These are phyloP conservation scores for Trifolium pratense DNA, from an alignment of 306 rosid genomes.

Conservation along the genomic window DNA sequence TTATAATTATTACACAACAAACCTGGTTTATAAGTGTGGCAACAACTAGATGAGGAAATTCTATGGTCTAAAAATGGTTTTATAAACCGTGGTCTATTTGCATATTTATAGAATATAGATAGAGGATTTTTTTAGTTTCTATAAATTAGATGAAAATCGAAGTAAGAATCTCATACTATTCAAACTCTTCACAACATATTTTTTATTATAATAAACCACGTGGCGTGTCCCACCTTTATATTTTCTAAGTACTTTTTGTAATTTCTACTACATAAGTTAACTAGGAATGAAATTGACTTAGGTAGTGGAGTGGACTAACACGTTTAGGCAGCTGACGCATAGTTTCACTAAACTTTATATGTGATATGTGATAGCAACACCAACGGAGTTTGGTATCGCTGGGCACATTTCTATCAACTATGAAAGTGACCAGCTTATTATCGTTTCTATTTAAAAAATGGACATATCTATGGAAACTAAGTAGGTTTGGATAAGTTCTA, in stretches of 20 bases:
- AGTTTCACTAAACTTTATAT: slow-evolving; percentile 13
- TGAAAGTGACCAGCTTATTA: slow-evolving; percentile 34
- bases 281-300: background rate
- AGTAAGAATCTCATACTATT: too few relatives aligned
- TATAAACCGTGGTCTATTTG: too few relatives aligned
- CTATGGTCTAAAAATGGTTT: too few relatives aligned
- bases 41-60: too few relatives aligned
- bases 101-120: too few relatives aligned
- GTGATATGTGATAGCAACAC: slow-evolving; percentile 35
- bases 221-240: too few relatives aligned
- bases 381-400: slow-evolving; percentile 31
- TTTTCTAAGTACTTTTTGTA: background rate
- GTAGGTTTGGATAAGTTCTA: slow-evolving; percentile 20
- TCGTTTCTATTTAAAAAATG: slow-evolving; percentile 11
- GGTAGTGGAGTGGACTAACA: slow-evolving; percentile 33
- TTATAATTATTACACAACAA: too few relatives aligned
- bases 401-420: slow-evolving; percentile 17
- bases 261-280: background rate
- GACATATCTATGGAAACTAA: slow-evolving; percentile 22
- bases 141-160: too few relatives aligned
- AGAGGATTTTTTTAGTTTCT: too few relatives aligned
- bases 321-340: slow-evolving; percentile 39
- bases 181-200: too few relatives aligned
- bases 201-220: too few relatives aligned
- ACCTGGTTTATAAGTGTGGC: too few relatives aligned